These are phyloP conservation scores for Berkeleyomyces basicola DNA, from an alignment of 2,329 filamentous ascomycete genomes.

Conservation along the genomic window DNA sequence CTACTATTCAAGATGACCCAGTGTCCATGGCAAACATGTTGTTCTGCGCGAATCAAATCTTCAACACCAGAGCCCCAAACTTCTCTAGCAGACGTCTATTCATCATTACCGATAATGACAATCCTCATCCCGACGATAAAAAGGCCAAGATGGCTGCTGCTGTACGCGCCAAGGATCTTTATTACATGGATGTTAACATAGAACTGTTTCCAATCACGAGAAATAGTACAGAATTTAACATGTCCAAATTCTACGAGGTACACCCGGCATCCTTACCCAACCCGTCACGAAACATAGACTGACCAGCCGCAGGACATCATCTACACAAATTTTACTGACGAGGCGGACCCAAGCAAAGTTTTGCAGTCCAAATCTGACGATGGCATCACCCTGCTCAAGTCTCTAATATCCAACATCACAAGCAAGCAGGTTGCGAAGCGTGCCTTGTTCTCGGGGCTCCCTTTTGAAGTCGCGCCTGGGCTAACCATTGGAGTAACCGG, in stretches of 20 bases:
- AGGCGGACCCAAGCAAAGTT: slow-evolving; percentile 37
- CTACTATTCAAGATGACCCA: slow-evolving; percentile 40
- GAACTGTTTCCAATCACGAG: slow-evolving; percentile 80
- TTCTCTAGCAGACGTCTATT: slow-evolving; percentile 89
- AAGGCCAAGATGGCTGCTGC: slow-evolving; percentile 57
- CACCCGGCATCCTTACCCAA: slow-evolving; percentile 15
- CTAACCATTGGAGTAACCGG: slow-evolving; percentile 84
- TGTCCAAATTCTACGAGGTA: slow-evolving; percentile 82
- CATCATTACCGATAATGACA: slow-evolving; percentile 85
- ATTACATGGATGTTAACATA: slow-evolving; percentile 80
- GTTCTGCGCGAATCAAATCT: slow-evolving; percentile 91
- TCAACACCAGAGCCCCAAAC: slow-evolving; percentile 86
- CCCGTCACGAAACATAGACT: neutral
- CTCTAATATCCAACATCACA: slow-evolving; percentile 72
- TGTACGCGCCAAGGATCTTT: slow-evolving; percentile 82
- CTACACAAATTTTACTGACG: slow-evolving; percentile 60
- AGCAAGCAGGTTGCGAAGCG: slow-evolving; percentile 78
- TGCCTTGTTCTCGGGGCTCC: slow-evolving; percentile 71
- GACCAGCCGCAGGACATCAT: slow-evolving; percentile 55
- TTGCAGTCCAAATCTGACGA: slow-evolving; percentile 52
- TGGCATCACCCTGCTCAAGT: slow-evolving; percentile 62
- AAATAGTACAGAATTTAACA: slow-evolving; percentile 52
- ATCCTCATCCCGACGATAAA: slow-evolving; percentile 62
- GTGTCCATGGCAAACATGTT: slow-evolving; percentile 77
- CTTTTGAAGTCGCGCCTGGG: slow-evolving; percentile 71